Percentiles rank a stretch among this genome's conserved stretches.
These are phyloP conservation scores for Nemania serpens DNA, from an alignment of 2,329 filamentous ascomycete genomes.

Conservation along the genomic window DNA sequence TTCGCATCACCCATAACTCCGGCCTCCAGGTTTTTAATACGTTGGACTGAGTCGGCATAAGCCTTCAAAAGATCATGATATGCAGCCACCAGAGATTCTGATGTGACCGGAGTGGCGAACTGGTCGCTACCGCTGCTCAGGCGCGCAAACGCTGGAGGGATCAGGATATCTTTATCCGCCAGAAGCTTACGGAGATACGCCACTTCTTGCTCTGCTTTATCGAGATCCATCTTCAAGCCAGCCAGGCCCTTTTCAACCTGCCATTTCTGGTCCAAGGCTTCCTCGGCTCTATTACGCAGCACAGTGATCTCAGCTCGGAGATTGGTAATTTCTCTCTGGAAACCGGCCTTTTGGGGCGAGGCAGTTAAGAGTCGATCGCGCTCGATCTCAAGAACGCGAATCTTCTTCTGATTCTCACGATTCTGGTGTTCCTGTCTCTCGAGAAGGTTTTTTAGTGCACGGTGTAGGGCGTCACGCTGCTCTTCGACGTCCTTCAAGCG, in stretches of 20 bases:
- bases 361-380: constrained; percentile 72
- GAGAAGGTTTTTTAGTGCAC: constrained; percentile 81
- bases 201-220: constrained; percentile 93
- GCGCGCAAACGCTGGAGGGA: constrained; percentile 63
- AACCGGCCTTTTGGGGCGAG: constrained; percentile 75
- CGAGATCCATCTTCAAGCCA: constrained; percentile 93
- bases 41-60: constrained; percentile 68
- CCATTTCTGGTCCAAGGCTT: constrained; percentile 94
- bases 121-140: constrained; percentile 47
- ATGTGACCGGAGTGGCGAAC: constrained; percentile 60
- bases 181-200: constrained; percentile 78
- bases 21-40: constrained; percentile 67
- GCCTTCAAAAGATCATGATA: constrained; percentile 77
- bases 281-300: constrained; percentile 84
- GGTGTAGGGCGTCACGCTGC: constrained; percentile 90
- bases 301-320: constrained; percentile 84
- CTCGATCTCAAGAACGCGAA: constrained; percentile 76
- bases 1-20: constrained; percentile 58
- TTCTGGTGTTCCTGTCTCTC: constrained; percentile 85
- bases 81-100: constrained; percentile 72
- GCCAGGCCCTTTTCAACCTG: constrained; percentile 88
- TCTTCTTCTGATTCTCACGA: constrained; percentile 80
- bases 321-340: constrained; percentile 79
- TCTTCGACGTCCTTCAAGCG: constrained; percentile 90
- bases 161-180: constrained; percentile 79